phyloP scores from a whole-genome alignment of 306 rosid genomes.

The Cercis canadensis region DNA sequence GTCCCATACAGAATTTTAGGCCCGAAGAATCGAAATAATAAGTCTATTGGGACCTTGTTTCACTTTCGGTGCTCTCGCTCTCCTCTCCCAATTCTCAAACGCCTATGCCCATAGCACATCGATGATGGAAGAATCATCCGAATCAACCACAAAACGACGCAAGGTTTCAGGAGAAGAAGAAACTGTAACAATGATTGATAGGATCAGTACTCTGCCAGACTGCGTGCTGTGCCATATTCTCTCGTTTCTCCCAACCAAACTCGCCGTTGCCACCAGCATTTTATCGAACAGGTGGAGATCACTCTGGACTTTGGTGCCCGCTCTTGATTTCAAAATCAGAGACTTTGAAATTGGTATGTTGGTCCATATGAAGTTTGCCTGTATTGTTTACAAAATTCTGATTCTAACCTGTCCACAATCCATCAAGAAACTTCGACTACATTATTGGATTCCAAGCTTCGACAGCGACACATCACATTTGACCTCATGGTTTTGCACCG shows the following conservation, averaged over 20 bases:
- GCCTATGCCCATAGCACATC: no score
- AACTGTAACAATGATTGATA: not conserved
- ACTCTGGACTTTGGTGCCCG: slow-evolving; percentile 10
- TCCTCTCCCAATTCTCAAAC: no score
- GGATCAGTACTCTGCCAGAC: slow-evolving; percentile 9
- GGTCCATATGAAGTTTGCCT: not conserved
- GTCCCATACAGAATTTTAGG: no score
- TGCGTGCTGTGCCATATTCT: not conserved
- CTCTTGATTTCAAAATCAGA: not conserved
- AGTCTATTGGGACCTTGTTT: no score
- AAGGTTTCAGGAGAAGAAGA: no score
- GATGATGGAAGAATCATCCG: no score
- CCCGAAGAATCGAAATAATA: no score
- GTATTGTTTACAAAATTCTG: not conserved
- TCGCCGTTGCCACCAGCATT: not conserved
- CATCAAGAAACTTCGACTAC: not conserved
- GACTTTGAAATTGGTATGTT: not conserved
- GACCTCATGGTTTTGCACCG: not conserved
- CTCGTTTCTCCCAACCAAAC: slow-evolving; percentile 10
- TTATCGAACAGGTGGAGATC: slow-evolving; percentile 25
- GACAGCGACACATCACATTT: not conserved
- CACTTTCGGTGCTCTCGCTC: no score
- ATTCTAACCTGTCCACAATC: not conserved
- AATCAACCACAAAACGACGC: no score
- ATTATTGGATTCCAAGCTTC: no score